Evolutionary conservation across 768 basidiomycete genomes (phyloP), one percentile per base, ranked within the genome.

Genomic region (Podaxis mareebaensis): DNA sequence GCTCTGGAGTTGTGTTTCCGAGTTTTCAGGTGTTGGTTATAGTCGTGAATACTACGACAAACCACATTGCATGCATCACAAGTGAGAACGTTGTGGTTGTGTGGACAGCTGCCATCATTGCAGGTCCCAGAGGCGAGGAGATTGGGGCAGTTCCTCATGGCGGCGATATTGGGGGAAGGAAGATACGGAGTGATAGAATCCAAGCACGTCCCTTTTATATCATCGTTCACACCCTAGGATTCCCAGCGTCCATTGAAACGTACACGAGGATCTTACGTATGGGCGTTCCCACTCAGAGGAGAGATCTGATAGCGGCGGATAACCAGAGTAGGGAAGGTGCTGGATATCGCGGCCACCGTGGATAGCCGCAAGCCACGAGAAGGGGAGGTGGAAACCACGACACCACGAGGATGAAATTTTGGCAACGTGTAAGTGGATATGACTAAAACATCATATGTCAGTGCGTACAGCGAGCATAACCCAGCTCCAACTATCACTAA

Each of bases 1-100:
- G 24, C 30, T 24, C 33, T 49, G 22, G 4, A 30, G 8, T 6
- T 13, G 57, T 66, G 66, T 36, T 20, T 48, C 46, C 24, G 42
- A 17, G 53, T 40, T 53, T 51, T 28, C 3, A 75, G 38, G 58
- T 83, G 82, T 0, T 33, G 7, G 11, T 68, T 26, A 54, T 74
- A 76, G 1, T 52, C 61, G 0, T 53, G 39, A 1, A 63, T 53
- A 11, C 68, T 67, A 17, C 53, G n/a, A 53, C 78, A 77, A 3
- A 80, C 67, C 38, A 75, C 56, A 4, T 70, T 68, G 65, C 83
- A 84, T 1, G 71, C 66, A 13, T 77, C 74, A 65, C 82, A 84
- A 20, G 68, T 66, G 2, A 70, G 60, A 17, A 83, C 65, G 49
- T 76, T 74, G 64, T 84, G 82, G 20, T 68, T 66, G 44, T 65